Percentiles rank a stretch among this genome's conserved stretches.
These are phyloP conservation scores for Ceratocystis albifundus DNA, from an alignment of 2,329 filamentous ascomycete species.

Conservation along the genomic window DNA sequence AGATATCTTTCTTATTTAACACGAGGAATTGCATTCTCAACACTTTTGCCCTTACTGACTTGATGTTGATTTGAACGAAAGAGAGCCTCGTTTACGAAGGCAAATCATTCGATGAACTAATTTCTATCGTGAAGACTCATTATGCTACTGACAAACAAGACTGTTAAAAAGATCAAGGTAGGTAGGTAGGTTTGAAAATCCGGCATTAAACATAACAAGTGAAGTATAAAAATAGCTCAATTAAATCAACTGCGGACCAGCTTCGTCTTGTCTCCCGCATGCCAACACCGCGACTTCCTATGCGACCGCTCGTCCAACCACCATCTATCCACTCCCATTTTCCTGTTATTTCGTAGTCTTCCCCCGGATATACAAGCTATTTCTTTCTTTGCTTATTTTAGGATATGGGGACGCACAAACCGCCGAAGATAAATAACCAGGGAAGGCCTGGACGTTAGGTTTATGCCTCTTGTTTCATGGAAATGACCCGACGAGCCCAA, in stretches of 20 bases:
- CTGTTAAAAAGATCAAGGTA: neutral
- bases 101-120: no score
- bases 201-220: neutral
- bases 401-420: neutral
- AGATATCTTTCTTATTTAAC: slow-evolving; percentile 13
- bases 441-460: neutral
- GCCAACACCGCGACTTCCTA: no score
- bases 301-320: no score
- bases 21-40: slow-evolving; percentile 11
- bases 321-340: neutral
- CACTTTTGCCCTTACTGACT: neutral
- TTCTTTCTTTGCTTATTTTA: neutral
- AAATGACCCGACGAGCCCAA: slow-evolving; percentile 18
- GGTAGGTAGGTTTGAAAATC: neutral
- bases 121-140: no score
- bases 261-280: no score
- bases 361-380: neutral
- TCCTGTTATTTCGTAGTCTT: neutral
- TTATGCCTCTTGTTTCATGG: slow-evolving; percentile 16
- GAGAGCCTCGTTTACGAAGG: no score
- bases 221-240: neutral
- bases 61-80: neutral
- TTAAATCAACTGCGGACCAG: no score
- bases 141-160: no score
- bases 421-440: neutral